Percentiles rank a stretch among this genome's conserved stretches.
phyloP scores from a whole-genome alignment of 2,329 filamentous ascomycete species.

The Colletotrichum sp. region DNA sequence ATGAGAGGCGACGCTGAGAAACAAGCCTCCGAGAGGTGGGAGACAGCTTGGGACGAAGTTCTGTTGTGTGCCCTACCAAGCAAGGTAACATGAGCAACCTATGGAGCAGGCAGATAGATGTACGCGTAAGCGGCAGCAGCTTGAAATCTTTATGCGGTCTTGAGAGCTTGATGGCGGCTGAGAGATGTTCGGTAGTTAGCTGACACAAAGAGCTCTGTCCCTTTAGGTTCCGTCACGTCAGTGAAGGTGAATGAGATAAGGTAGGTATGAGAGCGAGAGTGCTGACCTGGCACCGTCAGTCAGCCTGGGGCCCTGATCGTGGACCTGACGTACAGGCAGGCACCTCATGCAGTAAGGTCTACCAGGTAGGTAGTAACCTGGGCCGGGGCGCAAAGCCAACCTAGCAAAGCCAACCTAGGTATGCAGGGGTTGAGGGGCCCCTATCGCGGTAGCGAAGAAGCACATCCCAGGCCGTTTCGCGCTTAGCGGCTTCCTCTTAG shows the following conservation, averaged over 20 bases:
- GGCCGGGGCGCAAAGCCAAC: not conserved
- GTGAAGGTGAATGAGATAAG: not conserved
- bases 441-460: not conserved
- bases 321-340: not conserved
- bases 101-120: not conserved
- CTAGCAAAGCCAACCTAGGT: not conserved
- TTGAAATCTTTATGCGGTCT: not conserved
- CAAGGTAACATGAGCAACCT: not conserved
- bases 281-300: not conserved
- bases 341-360: not conserved
- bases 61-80: not conserved
- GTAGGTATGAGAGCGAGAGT: not conserved
- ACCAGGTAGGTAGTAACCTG: not conserved
- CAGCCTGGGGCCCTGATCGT: not conserved
- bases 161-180: not conserved
- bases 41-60: not conserved
- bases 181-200: not conserved
- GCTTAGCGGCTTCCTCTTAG: not conserved
- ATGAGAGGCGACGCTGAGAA: not conserved
- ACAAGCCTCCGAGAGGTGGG: not conserved
- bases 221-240: not conserved
- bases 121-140: not conserved
- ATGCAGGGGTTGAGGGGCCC: not conserved
- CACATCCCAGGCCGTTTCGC: conserved; percentile 2
- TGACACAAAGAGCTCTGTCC: not conserved